Percentiles rank a stretch among this genome's conserved stretches.
Conservation (phyloP, 2,329 filamentous ascomycete genomes). For the Penicillium sp. region DNA sequence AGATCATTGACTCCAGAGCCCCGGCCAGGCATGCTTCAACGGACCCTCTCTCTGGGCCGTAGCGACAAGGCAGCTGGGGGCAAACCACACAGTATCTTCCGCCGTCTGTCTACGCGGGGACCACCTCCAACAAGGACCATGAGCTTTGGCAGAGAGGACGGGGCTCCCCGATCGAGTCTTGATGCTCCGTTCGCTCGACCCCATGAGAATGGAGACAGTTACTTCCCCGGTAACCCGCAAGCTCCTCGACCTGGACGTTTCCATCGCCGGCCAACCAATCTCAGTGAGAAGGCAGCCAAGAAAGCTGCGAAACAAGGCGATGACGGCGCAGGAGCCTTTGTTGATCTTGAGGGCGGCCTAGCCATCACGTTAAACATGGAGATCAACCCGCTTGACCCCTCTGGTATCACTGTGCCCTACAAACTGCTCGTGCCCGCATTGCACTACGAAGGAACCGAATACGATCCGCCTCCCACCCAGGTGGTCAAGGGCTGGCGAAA, state of each 20-base stretch:
- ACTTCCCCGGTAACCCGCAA: constrained; percentile 26
- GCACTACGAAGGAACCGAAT: constrained; percentile 45
- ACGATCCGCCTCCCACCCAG: constrained; percentile 34
- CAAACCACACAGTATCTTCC: constrained; percentile 36
- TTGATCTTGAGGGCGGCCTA: constrained; percentile 77
- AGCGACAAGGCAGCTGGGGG: constrained; percentile 46
- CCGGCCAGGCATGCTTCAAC: constrained; percentile 43
- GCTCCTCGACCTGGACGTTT: constrained; percentile 46
- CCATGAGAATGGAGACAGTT: constrained; percentile 29
- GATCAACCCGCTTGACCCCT: constrained; percentile 75
- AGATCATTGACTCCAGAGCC: constrained; percentile 29
- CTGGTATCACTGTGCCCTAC: constrained; percentile 84
- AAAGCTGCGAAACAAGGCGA: constrained; percentile 51
- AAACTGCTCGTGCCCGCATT: constrained; percentile 77
- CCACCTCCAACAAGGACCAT: constrained; percentile 37
- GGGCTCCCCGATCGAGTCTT: constrained; percentile 33
- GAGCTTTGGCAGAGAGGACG: constrained; percentile 31
- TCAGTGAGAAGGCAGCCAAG: constrained; percentile 58
- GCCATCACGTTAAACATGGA: constrained; percentile 88
- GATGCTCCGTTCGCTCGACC: constrained; percentile 29
- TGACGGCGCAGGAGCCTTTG: constrained; percentile 50
- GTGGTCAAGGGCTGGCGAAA: constrained; percentile 40
- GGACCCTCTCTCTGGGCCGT: constrained; percentile 59
- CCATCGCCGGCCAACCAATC: constrained; percentile 64
- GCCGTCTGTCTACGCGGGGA: constrained; percentile 44